Percentiles rank a stretch among this genome's conserved stretches.
These are phyloP conservation scores for Achlya hypogyna DNA, from an alignment of 352 stramenopile species.

Conservation along the genomic window DNA sequence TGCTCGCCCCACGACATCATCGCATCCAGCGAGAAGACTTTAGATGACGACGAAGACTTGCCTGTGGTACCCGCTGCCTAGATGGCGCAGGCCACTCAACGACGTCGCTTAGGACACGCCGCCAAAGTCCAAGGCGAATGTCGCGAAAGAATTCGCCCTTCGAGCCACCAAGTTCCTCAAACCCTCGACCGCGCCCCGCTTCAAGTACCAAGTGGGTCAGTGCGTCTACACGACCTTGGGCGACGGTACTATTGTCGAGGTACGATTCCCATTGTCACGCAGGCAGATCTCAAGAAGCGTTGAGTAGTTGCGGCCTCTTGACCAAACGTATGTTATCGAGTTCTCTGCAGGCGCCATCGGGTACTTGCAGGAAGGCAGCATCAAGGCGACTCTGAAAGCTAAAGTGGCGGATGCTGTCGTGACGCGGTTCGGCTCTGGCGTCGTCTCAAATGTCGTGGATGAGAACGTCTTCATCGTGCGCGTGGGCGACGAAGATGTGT, in stretches of 20 bases:
- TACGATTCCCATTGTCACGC: background rate
- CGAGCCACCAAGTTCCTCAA: background rate
- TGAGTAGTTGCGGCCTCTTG: background rate
- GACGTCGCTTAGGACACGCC: background rate
- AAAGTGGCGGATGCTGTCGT: background rate
- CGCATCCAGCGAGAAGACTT: background rate
- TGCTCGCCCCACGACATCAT: background rate
- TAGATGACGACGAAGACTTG: background rate
- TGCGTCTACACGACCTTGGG: conserved; percentile 1
- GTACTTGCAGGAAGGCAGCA: background rate
- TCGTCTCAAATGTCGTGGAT: background rate
- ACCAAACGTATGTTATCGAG: background rate
- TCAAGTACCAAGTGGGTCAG: conserved; percentile 8
- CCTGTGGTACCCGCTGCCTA: background rate
- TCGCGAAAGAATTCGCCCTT: background rate
- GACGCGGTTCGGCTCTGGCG: conserved; percentile 1
- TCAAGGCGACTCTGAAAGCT: conserved; percentile 6
- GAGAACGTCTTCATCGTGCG: conserved; percentile 12
- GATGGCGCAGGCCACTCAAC: no score
- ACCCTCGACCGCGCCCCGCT: background rate
- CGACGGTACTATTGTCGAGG: conserved; percentile 1
- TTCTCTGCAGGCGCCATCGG: background rate
- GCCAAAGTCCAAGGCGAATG: background rate
- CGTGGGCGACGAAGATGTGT: conserved; percentile 10
- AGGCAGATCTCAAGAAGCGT: background rate